Percentiles rank a stretch among this genome's conserved stretches.
Evolutionary conservation across 148 eudicot genomes (phyloP).

Genomic region (Limonium bicolor): DNA sequence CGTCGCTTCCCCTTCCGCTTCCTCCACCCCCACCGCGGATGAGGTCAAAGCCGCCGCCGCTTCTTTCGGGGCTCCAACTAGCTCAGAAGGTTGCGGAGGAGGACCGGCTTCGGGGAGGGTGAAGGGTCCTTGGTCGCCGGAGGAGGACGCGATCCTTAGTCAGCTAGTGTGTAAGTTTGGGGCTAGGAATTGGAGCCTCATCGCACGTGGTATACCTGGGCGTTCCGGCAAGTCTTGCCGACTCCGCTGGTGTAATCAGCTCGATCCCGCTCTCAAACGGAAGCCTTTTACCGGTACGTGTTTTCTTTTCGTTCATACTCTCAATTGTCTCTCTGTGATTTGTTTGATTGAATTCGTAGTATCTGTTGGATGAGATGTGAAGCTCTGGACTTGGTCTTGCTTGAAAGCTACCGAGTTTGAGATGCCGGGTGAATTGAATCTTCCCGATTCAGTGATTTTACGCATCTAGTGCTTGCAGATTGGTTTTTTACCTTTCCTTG

Average conservation of each 20-base stretch:
- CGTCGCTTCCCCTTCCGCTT: background rate
- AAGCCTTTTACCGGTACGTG: slow-evolving; percentile 52
- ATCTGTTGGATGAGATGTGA: too few species aligned
- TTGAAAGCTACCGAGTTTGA: too few species aligned
- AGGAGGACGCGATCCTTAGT: slow-evolving; percentile 40
- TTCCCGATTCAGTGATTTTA: too few species aligned
- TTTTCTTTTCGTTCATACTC: background rate
- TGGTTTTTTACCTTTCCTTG: too few species aligned
- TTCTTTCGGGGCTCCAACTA: background rate
- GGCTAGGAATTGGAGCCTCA: slow-evolving; percentile 53
- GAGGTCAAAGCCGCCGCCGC: background rate
- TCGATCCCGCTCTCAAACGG: slow-evolving; percentile 43
- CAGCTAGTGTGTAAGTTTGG: slow-evolving; percentile 39
- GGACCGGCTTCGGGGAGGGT: slow-evolving; percentile 1
- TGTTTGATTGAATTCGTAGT: too few species aligned
- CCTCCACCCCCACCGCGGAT: background rate
- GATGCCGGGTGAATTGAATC: too few species aligned
- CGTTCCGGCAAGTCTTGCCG: slow-evolving; percentile 65
- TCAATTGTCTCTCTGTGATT: too few species aligned
- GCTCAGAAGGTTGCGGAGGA: background rate
- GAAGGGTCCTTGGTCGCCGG: slow-evolving; percentile 61
- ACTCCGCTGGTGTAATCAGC: slow-evolving; percentile 66
- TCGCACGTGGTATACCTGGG: slow-evolving; percentile 48
- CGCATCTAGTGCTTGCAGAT: too few species aligned
- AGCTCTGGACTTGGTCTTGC: too few species aligned